Evolutionary conservation across 305 asterid species (phyloP).

Genomic region (Fraxinus angustifolia): DNA sequence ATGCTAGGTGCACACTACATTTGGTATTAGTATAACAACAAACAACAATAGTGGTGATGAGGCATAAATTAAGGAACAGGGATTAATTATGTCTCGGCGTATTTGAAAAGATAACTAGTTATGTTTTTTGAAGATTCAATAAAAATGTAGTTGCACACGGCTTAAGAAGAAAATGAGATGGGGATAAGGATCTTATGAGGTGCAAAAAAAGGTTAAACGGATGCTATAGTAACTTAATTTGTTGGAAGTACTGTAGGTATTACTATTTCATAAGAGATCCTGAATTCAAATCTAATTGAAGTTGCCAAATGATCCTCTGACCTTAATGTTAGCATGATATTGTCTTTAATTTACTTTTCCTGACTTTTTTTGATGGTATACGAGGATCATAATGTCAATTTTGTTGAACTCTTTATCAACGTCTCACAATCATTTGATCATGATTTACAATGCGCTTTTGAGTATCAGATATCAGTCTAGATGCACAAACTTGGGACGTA

Average conservation of each 20-base stretch:
- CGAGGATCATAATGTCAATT: slow-evolving; percentile 3
- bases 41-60: neutral
- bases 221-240: neutral
- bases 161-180: neutral
- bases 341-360: neutral
- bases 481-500: slow-evolving; percentile 71
- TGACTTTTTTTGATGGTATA: neutral
- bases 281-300: neutral
- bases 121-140: neutral
- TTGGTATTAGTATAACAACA: neutral
- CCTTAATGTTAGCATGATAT: neutral
- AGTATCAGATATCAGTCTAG: slow-evolving; percentile 52
- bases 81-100: neutral
- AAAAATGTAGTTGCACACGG: neutral
- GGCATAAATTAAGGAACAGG: neutral
- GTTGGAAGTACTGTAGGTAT: slow-evolving; percentile 2
- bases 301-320: slow-evolving; percentile 2
- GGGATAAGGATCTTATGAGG: neutral
- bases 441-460: slow-evolving; percentile 5
- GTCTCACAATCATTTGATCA: slow-evolving; percentile 7
- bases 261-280: neutral
- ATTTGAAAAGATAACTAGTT: neutral
- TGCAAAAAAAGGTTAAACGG: neutral
- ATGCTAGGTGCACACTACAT: neutral
- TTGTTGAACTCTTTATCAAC: neutral